Evolutionary conservation across 1,284 basidiomycete genomes (phyloP).

Genomic region (Fomes fomentarius): DNA sequence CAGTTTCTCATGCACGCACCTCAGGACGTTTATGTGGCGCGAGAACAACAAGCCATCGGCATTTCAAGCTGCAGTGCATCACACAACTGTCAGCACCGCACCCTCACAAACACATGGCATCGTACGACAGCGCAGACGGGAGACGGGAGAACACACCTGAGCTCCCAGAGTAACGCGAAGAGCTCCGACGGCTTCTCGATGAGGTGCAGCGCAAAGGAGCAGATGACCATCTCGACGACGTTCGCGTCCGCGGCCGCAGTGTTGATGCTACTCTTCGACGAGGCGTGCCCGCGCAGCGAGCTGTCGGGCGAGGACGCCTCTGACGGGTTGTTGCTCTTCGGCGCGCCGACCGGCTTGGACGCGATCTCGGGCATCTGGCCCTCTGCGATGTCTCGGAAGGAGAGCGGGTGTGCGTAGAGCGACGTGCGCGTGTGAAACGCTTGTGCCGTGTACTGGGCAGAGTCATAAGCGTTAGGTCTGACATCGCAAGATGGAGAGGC

Average conservation of each 20-base stretch:
- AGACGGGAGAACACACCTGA: conserved; percentile 37
- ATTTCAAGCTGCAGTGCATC: conserved; percentile 46
- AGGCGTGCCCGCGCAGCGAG: conserved; percentile 12
- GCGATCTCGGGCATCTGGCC: conserved; percentile 44
- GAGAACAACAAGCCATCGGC: conserved; percentile 65
- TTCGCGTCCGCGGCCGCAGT: conserved; percentile 3
- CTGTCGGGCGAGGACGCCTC: conserved; percentile 16
- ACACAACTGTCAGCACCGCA: neutral
- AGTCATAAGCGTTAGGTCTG: neutral
- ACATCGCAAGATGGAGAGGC: too few relatives aligned
- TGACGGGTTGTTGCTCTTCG: conserved; percentile 12
- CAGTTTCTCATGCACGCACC: conserved; percentile 38
- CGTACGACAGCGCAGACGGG: neutral
- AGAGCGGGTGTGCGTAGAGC: conserved; percentile 49
- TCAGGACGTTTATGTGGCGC: conserved; percentile 80
- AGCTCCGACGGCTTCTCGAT: conserved; percentile 63
- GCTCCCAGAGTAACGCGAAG: conserved; percentile 64
- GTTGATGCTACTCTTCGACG: conserved; percentile 5
- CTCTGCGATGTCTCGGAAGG: conserved; percentile 56
- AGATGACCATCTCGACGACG: conserved; percentile 62
- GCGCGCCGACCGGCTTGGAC: conserved; percentile 21
- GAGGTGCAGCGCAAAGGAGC: conserved; percentile 76
- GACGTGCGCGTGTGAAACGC: conserved; percentile 54
- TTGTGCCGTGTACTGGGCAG: conserved; percentile 48
- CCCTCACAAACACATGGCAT: neutral